Conservation (phyloP, 202 grass and related monocot species). For the Sporobolus alterniflorus region DNA sequence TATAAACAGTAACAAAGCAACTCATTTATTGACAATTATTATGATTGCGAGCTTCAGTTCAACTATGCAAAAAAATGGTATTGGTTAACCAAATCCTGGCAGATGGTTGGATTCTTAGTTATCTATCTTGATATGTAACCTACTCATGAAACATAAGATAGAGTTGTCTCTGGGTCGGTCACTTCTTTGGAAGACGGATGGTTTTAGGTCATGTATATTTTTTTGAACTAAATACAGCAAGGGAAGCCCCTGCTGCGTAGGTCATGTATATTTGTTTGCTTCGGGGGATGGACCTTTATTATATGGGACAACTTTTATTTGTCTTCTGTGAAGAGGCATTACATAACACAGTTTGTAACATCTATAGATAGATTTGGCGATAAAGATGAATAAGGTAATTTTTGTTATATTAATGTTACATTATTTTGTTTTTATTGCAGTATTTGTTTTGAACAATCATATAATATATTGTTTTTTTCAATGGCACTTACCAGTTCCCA, state of each 20-base stretch:
- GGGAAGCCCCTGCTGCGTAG: too few species aligned
- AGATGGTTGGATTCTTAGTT: not conserved
- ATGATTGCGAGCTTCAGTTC: constrained; percentile 1
- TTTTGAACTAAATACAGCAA: too few species aligned
- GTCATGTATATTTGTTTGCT: not conserved
- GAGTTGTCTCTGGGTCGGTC: not conserved
- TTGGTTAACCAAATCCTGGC: not conserved
- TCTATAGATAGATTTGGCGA: not conserved
- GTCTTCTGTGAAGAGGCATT: not conserved
- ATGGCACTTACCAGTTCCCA: not conserved
- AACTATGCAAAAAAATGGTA: not conserved
- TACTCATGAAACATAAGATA: not conserved
- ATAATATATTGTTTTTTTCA: not conserved
- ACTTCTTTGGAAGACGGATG: not conserved
- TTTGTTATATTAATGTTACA: constrained; percentile 8
- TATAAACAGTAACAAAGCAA: not conserved
- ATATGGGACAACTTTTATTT: not conserved
- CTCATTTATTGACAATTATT: not conserved
- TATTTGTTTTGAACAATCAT: not conserved
- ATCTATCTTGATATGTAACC: not conserved
- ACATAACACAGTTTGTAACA: not conserved
- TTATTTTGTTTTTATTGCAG: not conserved
- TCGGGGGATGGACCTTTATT: not conserved
- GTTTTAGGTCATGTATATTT: not conserved
- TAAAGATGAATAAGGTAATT: not conserved